Evolutionary conservation across 2,329 filamentous ascomycete species (phyloP), one percentile per base, ranked within the genome.

Genomic region (Myriosclerotinia curreyana): DNA sequence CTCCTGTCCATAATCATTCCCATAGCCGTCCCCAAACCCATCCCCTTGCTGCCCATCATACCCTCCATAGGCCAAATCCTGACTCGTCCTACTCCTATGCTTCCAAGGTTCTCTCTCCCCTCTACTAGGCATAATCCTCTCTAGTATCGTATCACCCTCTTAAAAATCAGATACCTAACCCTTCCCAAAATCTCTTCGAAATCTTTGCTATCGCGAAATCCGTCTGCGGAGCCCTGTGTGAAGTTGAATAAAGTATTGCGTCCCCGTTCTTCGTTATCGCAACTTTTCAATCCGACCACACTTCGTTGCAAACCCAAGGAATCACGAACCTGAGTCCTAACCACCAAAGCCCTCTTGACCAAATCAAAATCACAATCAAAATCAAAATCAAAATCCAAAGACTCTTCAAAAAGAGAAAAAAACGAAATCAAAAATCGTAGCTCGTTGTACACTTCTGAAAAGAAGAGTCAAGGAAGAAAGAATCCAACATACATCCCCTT

Each of bases 61-160:
- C 15, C 15, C 50, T 12, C 22, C 31, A 58, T 59, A 50, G 1
- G 25, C 54, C 53, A 50, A 42, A 59, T 64, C 53, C 44, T 49
- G 61, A 51, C 61, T 64, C 22, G 42, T 15, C 61, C 53, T 51
- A 59, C 54, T 59, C 54, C 54, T 59, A 31, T 42, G 22, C 44
- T 49, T 55, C 40, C 50, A 38, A 51, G 34, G 34, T 52, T 42
- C 49, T 28, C 58, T 40, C 22, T 51, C 61, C 25, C 46, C 54
- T 51, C 61, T 42, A 46, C 50, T 62, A 22, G 50, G 50, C 61
- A 49, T 64, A 34, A 44, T 59, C 54, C 34, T 44, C 46, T 51
- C 44, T 59, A 11, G 36, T 40, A 52, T 53, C 34, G 22, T 31
- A 20, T 5, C 22, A 22, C 46, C 17, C 14, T 34, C 14, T 38